Conservation (phyloP, 495 filamentous ascomycete genomes). For the Terfezia boudieri region DNA sequence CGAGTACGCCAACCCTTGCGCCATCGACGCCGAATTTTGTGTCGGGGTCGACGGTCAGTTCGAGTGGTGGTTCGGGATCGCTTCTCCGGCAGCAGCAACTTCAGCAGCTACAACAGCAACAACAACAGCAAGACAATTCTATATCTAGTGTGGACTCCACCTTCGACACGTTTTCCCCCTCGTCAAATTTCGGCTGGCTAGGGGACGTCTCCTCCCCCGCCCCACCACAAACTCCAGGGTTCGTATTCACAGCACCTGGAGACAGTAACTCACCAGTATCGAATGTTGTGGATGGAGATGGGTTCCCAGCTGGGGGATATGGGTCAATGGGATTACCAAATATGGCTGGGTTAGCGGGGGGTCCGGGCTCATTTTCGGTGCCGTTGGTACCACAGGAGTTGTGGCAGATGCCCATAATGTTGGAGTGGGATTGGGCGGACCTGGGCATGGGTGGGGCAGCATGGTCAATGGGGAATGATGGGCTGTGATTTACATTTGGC, state of each 20-base stretch:
- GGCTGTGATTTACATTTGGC: no score
- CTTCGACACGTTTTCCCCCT: neutral
- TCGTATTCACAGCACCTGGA: neutral
- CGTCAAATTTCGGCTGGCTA: neutral
- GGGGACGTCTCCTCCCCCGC: neutral
- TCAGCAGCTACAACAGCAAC: conserved; percentile 18
- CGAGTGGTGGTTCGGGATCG: neutral
- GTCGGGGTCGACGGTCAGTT: conserved; percentile 4
- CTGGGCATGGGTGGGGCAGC: neutral
- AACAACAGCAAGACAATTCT: conserved; percentile 16
- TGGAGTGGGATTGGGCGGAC: conserved; percentile 85
- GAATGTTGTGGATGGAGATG: neutral
- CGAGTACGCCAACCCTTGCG: conserved; percentile 18
- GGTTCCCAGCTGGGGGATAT: neutral
- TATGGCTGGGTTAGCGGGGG: conserved; percentile 14
- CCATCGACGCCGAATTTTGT: no score
- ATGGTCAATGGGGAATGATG: neutral
- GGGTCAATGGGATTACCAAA: neutral
- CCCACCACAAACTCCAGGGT: neutral
- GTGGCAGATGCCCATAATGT: conserved; percentile 86
- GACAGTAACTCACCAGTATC: neutral
- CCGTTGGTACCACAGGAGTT: conserved; percentile 92
- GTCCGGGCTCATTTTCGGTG: conserved; percentile 46
- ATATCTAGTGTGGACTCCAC: neutral
- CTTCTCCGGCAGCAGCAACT: conserved; percentile 5